A percentile compares a stretch with the other conserved stretches of the same genome.
Conservation (phyloP, 1,139 yeast species). For the Sugiyamaella pinicola region DNA sequence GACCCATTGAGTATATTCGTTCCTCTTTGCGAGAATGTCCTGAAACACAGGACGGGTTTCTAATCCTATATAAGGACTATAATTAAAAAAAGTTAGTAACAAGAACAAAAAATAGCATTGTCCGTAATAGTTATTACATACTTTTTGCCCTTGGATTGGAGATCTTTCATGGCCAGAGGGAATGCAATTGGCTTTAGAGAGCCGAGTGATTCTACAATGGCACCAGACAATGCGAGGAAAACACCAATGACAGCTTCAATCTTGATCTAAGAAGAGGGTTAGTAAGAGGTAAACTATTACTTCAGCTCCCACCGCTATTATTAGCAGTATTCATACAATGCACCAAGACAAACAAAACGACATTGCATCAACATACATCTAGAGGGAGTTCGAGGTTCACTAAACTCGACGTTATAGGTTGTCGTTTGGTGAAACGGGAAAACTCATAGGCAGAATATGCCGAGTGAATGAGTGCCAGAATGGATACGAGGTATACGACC, state of each 20-base stretch:
- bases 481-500: constrained; percentile 29
- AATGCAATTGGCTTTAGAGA: constrained; percentile 37
- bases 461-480: constrained; percentile 37
- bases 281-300: not conserved
- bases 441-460: constrained; percentile 44
- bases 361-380: constrained; percentile 40
- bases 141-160: constrained; percentile 35
- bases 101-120: not conserved
- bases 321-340: too few species aligned
- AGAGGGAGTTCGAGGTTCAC: constrained; percentile 33
- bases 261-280: constrained; percentile 32
- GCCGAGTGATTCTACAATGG: constrained; percentile 32
- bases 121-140: constrained; percentile 21
- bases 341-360: too few species aligned
- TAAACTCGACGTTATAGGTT: constrained; percentile 28
- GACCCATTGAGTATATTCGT: constrained; percentile 38
- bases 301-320: too few species aligned
- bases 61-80: constrained; percentile 35
- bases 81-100: constrained; percentile 23
- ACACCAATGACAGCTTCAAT: constrained; percentile 41
- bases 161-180: constrained; percentile 35
- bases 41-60: constrained; percentile 43
- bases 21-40: constrained; percentile 37
- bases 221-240: constrained; percentile 30
- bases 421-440: constrained; percentile 35